A percentile compares a stretch with the other conserved stretches of the same genome.
Evolutionary conservation across 108 stramenopile species (phyloP).

Genomic region (Hondaea fermentalgiana): DNA sequence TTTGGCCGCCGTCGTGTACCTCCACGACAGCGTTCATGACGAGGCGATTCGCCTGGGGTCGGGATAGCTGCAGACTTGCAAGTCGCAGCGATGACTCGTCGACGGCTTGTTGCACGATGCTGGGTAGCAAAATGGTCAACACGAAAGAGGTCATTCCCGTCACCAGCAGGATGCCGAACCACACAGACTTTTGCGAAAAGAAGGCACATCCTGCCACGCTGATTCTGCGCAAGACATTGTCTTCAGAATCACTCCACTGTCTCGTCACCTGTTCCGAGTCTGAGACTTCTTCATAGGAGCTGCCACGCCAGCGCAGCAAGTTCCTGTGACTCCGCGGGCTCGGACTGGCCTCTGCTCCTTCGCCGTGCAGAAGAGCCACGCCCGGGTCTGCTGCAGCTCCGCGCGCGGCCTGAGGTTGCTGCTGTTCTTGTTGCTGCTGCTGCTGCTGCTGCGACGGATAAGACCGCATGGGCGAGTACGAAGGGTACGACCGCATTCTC

Average conservation of each 20-base stretch:
- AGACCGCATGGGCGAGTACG: not conserved
- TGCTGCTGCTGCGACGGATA: not conserved
- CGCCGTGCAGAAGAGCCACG: not conserved
- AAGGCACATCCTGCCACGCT: not conserved
- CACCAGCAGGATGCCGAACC: not conserved
- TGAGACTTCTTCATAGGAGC: not conserved
- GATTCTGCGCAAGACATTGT: not conserved
- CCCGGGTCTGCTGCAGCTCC: not conserved
- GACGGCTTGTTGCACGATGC: not conserved
- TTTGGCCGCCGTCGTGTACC: not conserved
- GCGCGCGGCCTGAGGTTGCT: not conserved
- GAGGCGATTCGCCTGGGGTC: not conserved
- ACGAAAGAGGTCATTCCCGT: not conserved
- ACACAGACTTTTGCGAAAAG: not conserved
- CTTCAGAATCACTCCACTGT: not conserved
- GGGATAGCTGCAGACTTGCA: not conserved
- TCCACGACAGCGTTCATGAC: not conserved
- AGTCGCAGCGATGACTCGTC: not conserved
- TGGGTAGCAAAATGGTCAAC: not conserved
- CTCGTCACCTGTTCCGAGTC: not conserved
- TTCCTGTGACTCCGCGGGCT: not conserved
- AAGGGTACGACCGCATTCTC: not conserved
- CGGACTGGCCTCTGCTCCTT: not conserved
- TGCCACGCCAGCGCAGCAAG: not conserved
- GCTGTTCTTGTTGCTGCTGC: not conserved